Evolutionary conservation across 2,329 filamentous ascomycete species (phyloP), one percentile per base, ranked within the genome.

Genomic region (Diaporthe citriasiana): DNA sequence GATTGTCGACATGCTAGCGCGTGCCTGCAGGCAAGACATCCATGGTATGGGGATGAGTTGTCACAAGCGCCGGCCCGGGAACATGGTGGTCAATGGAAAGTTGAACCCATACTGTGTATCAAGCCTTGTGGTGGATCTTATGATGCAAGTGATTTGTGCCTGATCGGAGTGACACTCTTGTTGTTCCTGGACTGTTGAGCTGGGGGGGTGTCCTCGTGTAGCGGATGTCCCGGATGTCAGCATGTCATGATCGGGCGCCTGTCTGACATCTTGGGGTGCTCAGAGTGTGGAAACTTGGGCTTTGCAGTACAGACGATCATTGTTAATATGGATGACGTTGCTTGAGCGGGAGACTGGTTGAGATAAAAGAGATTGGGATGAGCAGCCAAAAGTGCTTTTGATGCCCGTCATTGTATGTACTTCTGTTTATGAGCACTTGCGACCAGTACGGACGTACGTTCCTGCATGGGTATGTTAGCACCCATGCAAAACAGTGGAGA

Each of bases 351-450:
- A 13, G 59, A 30, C 59, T 33, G 17, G 40, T 3, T n/a, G 59
- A 63, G 9, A 47, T 47, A 45, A n/a, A 25, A 25, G 56, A 59
- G 35, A 59, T 59, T 59, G 35, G 25, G 56, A 59, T 59, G 56
- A 27, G 35, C 56, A 59, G 38, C 22, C 25, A 19, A 22, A 8
- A 47, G 40, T 45, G 25, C 25, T 22, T 60, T 25, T 30, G 30
- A 57, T 3, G 56, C 25, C 25, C 25, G 17, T 22, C 19, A n/a
- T n/a, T 47, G 59, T 25, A 17, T 30, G 59, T 9, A 17, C 35
- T 59, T 25, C 56, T 59, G 35, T 13, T 40, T n/a, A 12, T 13
- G 10, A 0, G n/a, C 35, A 59, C 33, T 38, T 57, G n/a, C 13
- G 10, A 27, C 35, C 35, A n/a, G n/a, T 38, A 27, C 56, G 35